Evolutionary conservation across 2,329 filamentous ascomycete species (phyloP), one percentile per base, ranked within the genome.

Genomic region (Neonectria hederae): DNA sequence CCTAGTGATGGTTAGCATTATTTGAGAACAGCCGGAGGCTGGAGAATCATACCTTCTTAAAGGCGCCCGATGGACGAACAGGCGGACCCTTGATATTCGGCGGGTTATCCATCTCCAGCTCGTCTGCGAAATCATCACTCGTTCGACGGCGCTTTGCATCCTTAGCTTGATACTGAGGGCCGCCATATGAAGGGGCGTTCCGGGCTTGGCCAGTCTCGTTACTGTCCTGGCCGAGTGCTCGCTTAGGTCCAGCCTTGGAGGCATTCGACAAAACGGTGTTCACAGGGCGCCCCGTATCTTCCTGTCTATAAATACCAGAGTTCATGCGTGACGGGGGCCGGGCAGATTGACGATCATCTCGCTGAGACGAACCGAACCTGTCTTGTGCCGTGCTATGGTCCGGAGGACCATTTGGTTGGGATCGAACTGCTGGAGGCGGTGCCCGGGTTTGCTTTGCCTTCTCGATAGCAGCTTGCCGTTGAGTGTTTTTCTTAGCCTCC

Each of bases 71-170:
- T 65, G 94, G 93, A 63, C 94, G 89, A 70, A 97, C 93, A 6
- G 94, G 93, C 56, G 93, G 92, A 14, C 91, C 92, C 82, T 94
- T 96, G 72, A 94, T 84, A 62, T 81, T 84, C 26, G 79, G 81
- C 49, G 88, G 84, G 43, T 87, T 85, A 61, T 88, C 84, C 74
- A 84, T 83, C 51, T 87, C 85, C 46, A 84, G 80, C 59, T 90
- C 88, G 60, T 90, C 86, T 67, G 92, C 89, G 65, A 88, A 86
- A 62, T 89, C 87, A 55, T 95, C 91, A 45, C 91, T 89, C 56
- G 90, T 96, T 75, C 90, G 91, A 69, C 93, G 87, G 62, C 94
- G 88, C 82, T 97, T 97, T 22, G 87, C 84, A 56, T 97, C 93
- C 69, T 88, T 87, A 22, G 86, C 81, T 74, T 92, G 88, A 70